Evolutionary conservation across 345 rosid genomes (phyloP).

Genomic region (Lepidium africanum): DNA sequence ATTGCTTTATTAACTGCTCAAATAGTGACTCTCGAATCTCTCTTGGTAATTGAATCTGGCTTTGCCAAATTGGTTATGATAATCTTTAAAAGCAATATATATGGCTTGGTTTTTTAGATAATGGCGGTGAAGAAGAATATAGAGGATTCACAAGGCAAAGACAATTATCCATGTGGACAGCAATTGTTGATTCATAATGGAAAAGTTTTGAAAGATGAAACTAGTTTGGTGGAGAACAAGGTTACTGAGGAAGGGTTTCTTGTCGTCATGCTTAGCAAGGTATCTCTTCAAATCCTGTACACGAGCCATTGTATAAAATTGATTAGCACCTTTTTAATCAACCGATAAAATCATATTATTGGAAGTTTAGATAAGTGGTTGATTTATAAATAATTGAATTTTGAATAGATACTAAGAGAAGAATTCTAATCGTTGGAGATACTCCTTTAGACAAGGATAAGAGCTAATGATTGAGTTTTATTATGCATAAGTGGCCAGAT

Average conservation of each 20-base stretch:
- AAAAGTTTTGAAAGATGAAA: slow-evolving; percentile 96
- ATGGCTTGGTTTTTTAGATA: slow-evolving; percentile 28
- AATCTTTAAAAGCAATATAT: background rate
- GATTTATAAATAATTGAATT: background rate
- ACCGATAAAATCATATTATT: background rate
- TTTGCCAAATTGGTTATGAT: background rate
- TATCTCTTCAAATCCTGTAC: slow-evolving; percentile 6
- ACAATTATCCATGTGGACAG: slow-evolving; percentile 91
- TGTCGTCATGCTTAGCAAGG: slow-evolving; percentile 99
- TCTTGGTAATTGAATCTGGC: background rate
- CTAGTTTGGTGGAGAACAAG: slow-evolving; percentile 68
- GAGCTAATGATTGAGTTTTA: background rate
- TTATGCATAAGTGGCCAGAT: background rate
- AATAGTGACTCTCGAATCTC: background rate
- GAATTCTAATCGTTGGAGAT: background rate
- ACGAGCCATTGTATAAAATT: background rate
- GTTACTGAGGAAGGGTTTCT: slow-evolving; percentile 94
- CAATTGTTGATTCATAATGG: slow-evolving; percentile 94
- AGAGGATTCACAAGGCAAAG: slow-evolving; percentile 93
- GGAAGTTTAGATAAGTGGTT: background rate
- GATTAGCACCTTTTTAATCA: background rate
- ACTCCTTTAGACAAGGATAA: background rate
- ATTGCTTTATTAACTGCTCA: background rate
- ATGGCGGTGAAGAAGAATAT: slow-evolving; percentile 98
- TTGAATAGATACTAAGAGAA: background rate